A percentile compares a stretch with the other conserved stretches of the same genome.
These are phyloP conservation scores for Lodderomyces elongisporus DNA, from an alignment of 1,139 yeast species.

Conservation along the genomic window DNA sequence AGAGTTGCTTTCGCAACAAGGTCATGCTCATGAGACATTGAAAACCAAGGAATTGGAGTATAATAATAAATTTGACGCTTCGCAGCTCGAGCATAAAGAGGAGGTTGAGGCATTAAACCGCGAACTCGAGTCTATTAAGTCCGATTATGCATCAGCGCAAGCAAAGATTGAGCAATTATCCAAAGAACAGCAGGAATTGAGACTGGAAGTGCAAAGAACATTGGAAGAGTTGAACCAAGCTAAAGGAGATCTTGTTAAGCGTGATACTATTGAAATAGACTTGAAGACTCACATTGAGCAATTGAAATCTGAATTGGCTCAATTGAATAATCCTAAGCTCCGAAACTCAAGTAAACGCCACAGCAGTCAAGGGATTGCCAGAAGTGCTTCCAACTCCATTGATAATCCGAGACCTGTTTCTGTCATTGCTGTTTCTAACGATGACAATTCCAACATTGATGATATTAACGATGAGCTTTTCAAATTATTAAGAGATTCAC, in stretches of 20 bases:
- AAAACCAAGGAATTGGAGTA: conserved; percentile 54
- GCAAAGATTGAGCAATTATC: conserved; percentile 59
- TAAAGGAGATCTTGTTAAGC: conserved; percentile 56
- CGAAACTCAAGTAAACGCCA: conserved; percentile 37
- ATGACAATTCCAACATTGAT: conserved; percentile 55
- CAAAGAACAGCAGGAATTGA: conserved; percentile 59
- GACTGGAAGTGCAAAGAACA: conserved; percentile 57
- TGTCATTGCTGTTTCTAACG: conserved; percentile 52
- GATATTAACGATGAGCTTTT: conserved; percentile 72
- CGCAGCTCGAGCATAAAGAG: conserved; percentile 44
- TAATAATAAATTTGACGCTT: conserved; percentile 40
- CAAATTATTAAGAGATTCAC: conserved; percentile 72
- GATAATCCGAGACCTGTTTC: conserved; percentile 51
- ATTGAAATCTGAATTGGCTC: conserved; percentile 60
- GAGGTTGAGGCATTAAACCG: conserved; percentile 51
- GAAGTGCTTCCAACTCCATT: conserved; percentile 29
- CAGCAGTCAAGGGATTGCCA: conserved; percentile 33
- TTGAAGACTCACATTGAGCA: conserved; percentile 65
- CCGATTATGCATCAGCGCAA: conserved; percentile 59
- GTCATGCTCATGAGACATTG: conserved; percentile 52
- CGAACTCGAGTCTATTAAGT: conserved; percentile 53
- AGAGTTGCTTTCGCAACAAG: conserved; percentile 52
- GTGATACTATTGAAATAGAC: conserved; percentile 64
- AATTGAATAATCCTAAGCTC: conserved; percentile 37
- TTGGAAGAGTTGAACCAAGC: conserved; percentile 61